These are phyloP conservation scores for Saccharomyces eubayanus DNA, from an alignment of 805 yeast genomes.

Conservation along the genomic window DNA sequence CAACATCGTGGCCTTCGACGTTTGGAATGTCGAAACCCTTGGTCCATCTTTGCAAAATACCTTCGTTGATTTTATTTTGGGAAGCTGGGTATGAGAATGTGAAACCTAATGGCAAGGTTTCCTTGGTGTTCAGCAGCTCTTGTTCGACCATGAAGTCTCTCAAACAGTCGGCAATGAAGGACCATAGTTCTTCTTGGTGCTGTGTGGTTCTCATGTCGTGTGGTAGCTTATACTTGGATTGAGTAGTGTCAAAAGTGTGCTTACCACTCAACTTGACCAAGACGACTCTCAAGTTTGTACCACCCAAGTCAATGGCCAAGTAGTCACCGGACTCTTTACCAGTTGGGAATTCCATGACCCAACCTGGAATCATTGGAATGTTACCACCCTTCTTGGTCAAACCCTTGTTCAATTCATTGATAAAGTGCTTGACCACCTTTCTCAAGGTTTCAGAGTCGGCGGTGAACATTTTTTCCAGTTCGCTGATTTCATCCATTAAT, in stretches of 20 bases:
- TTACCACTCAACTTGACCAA: conserved; percentile 77
- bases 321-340: conserved; percentile 87
- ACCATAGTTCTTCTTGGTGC: conserved; percentile 64
- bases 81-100: conserved; percentile 89
- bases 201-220: conserved; percentile 67
- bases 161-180: conserved; percentile 77
- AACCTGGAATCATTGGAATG: conserved; percentile 94
- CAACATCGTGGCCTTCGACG: conserved; percentile 92
- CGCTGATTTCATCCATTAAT: conserved; percentile 48
- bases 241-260: conserved; percentile 75
- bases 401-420: conserved; percentile 74
- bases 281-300: conserved; percentile 91
- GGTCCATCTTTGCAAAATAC: conserved; percentile 91
- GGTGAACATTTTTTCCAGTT: conserved; percentile 53
- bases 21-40: conserved; percentile 91
- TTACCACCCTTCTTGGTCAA: conserved; percentile 66
- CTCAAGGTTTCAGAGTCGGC: conserved; percentile 53
- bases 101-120: conserved; percentile 75
- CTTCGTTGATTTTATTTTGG: conserved; percentile 76
- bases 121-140: conserved; percentile 59
- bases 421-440: conserved; percentile 66
- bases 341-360: conserved; percentile 91
- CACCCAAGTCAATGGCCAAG: conserved; percentile 93
- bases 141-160: conserved; percentile 57
- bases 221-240: conserved; percentile 80